phyloP scores from a whole-genome alignment of 495 filamentous ascomycete genomes.

The Aspergillus campestris region DNA sequence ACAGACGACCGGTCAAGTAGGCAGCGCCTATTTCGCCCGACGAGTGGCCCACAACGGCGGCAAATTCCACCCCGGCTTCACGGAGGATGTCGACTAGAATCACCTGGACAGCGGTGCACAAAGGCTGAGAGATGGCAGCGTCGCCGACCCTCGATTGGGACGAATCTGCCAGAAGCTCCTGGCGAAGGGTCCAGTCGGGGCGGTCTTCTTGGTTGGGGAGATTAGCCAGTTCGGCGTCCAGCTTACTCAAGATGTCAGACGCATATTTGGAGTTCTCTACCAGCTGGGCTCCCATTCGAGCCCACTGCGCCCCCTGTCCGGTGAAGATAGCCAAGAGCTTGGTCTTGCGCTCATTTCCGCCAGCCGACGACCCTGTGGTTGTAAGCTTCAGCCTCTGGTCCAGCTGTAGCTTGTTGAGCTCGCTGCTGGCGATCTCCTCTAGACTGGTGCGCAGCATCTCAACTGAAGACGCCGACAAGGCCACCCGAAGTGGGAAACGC shows the following conservation, averaged over 20 bases:
- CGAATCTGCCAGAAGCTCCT: constrained; percentile 15
- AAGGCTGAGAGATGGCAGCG: constrained; percentile 34
- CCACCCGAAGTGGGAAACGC: constrained; percentile 10
- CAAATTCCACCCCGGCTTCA: constrained; percentile 11
- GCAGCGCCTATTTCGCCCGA: constrained; percentile 32
- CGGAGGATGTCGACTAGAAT: constrained; percentile 17
- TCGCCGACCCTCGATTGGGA: constrained; percentile 16
- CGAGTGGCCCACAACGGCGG: constrained; percentile 30
- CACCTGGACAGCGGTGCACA: constrained; percentile 28
- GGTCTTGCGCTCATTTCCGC: constrained; percentile 2
- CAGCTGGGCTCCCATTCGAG: constrained; percentile 47
- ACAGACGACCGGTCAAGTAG: constrained; percentile 25
- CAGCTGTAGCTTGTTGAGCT: constrained; percentile 1
- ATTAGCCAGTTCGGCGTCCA: constrained; percentile 13
- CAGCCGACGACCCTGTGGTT: neutral
- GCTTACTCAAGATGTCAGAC: constrained; percentile 7
- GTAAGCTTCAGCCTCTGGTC: neutral
- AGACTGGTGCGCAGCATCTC: neutral
- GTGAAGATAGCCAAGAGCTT: constrained; percentile 33
- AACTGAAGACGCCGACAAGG: constrained; percentile 8
- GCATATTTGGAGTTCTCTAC: constrained; percentile 5
- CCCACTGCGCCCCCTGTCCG: constrained; percentile 64
- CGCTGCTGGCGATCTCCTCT: constrained; percentile 1
- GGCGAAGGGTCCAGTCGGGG: constrained; percentile 9
- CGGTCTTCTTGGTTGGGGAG: constrained; percentile 14